A percentile compares a stretch with the other conserved stretches of the same genome.
phyloP scores from a whole-genome alignment of 139 green algal species.

The Nannochloris sp. region DNA sequence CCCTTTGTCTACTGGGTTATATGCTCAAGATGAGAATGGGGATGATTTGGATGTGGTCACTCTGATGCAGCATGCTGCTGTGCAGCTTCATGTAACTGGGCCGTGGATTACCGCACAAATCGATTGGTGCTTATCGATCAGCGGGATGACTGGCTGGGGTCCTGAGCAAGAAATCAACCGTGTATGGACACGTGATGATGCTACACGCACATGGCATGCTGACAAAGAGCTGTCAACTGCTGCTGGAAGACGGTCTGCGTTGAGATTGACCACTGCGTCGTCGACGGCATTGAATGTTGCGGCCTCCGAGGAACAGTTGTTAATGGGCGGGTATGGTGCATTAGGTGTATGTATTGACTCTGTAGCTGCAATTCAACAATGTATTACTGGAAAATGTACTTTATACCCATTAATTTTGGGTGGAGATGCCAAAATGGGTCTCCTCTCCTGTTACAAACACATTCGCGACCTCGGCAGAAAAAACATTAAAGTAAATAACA shows the following conservation, averaged over 20 bases:
- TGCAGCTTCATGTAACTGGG: neutral
- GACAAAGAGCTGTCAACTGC: neutral
- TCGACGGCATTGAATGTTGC: neutral
- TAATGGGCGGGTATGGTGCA: slow-evolving; percentile 10
- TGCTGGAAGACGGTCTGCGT: neutral
- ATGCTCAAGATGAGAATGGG: neutral
- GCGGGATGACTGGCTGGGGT: neutral
- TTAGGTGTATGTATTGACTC: slow-evolving; percentile 10
- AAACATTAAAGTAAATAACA: neutral
- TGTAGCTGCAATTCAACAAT: slow-evolving; percentile 8
- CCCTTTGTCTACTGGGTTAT: slow-evolving; percentile 11
- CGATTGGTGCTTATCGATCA: neutral
- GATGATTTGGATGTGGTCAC: slow-evolving; percentile 5
- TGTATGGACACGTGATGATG: neutral
- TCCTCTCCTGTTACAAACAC: slow-evolving; percentile 5
- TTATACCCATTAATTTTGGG: slow-evolving; percentile 16
- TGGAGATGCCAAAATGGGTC: slow-evolving; percentile 10
- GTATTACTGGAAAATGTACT: slow-evolving; percentile 5
- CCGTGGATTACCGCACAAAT: neutral
- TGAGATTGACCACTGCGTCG: neutral
- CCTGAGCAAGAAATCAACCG: neutral
- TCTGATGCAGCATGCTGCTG: neutral
- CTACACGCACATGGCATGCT: neutral
- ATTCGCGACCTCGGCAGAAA: neutral
- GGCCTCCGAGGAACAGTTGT: neutral